Conservation (phyloP, 176 grass and related monocot species). For the Poa annua region DNA sequence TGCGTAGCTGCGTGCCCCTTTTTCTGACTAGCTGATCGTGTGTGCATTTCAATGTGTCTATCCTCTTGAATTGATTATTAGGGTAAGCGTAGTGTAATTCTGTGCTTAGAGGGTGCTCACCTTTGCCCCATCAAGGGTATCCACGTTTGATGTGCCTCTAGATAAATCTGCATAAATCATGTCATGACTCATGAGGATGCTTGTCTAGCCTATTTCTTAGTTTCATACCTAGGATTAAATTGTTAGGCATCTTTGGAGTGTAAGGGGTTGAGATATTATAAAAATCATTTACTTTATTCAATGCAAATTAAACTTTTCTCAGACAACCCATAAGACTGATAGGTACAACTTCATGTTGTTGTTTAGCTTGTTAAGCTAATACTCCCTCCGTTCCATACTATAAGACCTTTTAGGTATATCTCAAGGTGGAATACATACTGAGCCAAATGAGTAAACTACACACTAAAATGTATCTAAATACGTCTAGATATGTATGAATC, state of each 20-base stretch:
- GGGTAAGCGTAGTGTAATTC: no score
- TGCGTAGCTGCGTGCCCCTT: no score
- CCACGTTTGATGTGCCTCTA: neutral
- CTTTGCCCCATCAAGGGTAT: constrained; percentile 70
- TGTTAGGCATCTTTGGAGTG: neutral
- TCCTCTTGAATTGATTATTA: no score
- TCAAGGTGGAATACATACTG: no score
- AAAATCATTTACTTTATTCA: neutral
- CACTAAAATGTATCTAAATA: no score
- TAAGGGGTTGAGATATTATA: constrained; percentile 2
- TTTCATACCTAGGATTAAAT: neutral
- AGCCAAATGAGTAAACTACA: no score
- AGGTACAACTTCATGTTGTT: neutral
- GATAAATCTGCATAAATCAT: neutral
- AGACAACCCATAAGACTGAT: neutral
- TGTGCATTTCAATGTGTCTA: no score
- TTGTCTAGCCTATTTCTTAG: neutral
- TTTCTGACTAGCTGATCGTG: no score
- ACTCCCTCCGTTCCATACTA: no score
- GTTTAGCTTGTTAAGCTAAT: neutral
- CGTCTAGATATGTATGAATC: no score
- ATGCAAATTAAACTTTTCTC: neutral
- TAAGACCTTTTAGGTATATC: no score
- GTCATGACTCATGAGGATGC: neutral
- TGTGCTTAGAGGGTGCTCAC: constrained; percentile 44